Base-by-base conservation (phyloP, 2,329 filamentous ascomycete genomes). In the Cercospora beticola region DNA sequence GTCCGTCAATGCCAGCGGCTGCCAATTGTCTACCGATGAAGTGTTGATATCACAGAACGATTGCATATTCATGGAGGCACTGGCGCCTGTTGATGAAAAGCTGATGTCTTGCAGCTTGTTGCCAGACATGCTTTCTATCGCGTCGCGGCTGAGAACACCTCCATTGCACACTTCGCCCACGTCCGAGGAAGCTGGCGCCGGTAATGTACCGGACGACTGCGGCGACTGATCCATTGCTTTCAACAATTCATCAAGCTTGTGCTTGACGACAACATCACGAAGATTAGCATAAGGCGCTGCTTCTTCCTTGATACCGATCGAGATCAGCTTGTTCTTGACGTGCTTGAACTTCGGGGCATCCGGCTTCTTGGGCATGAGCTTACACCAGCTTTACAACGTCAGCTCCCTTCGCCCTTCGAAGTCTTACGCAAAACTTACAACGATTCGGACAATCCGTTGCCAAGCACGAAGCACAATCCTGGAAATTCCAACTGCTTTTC, bases 301-400 rank as follows among this genome's bases (percentile, higher is more conserved):
- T 49, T 21, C 7, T 5, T 49, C 8, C 5, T 23, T 12, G 18
- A 49, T 49, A 18, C 46, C 46, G 9, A 49, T 49, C 46, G 46
- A 23, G 18, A 49, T 49, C 46, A 49, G 18, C 46, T 21, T 49
- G n/a, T 49, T 18, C 18, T 23, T 49, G 18, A 49, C 46, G 4
- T 49, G 46, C 18, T 49, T 49, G 57, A 60, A 60, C 31, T 33
- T 40, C 18, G n/a, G 63, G 12, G 26, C 52, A 46, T 65, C 52
- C 16, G 52, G 31, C n/a, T 64, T 64, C 30, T 36, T 30, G 10
- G 62, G 62, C 28, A 64, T 14, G 43, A 64, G 18, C 33, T 64
- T 64, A n/a, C 54, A 28, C 43, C 40, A 64, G 28, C 62, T 64
- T 18, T 30, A 28, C 46, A 18, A 33, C 12, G 16, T 21, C 46